Evolutionary conservation across 306 rosid species (phyloP).

Genomic region (Gastrolobium bilobum): DNA sequence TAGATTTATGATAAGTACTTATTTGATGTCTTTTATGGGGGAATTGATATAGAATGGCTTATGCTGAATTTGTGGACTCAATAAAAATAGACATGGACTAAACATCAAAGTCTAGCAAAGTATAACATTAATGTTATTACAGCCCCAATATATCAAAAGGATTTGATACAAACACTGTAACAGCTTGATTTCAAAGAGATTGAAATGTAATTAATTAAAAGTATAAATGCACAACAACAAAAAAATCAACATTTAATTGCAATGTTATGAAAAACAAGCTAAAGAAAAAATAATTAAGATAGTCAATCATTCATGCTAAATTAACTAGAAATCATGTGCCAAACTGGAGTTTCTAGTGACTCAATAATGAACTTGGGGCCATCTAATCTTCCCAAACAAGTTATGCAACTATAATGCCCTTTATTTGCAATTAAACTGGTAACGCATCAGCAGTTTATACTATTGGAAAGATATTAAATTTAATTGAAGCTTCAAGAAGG

Average conservation of each 20-base stretch:
- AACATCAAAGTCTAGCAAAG: conserved; percentile 17
- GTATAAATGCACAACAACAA: conserved; percentile 14
- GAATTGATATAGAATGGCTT: no score
- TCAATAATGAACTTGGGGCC: not conserved
- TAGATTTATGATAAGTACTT: no score
- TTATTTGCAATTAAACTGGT: conserved; percentile 2
- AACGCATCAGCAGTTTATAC: not conserved
- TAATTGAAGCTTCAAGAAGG: conserved; percentile 4
- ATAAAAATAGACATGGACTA: conserved; percentile 11
- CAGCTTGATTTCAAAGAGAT: conserved; percentile 12
- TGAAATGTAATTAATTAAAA: not conserved
- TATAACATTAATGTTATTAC: not conserved
- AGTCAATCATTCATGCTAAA: conserved; percentile 2
- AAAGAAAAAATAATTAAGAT: not conserved
- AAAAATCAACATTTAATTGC: not conserved
- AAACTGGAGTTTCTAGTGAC: not conserved
- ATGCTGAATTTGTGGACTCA: conserved; percentile 6
- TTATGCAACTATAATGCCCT: not conserved
- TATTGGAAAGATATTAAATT: not conserved
- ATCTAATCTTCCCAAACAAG: conserved; percentile 14
- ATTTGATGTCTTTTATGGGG: no score
- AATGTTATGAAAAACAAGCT: not conserved
- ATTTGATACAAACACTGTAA: conserved; percentile 15
- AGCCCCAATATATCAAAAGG: not conserved
- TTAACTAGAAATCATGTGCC: not conserved